Conservation (phyloP, 2,329 filamentous ascomycete species). For the Aspergillus brasiliensis region DNA sequence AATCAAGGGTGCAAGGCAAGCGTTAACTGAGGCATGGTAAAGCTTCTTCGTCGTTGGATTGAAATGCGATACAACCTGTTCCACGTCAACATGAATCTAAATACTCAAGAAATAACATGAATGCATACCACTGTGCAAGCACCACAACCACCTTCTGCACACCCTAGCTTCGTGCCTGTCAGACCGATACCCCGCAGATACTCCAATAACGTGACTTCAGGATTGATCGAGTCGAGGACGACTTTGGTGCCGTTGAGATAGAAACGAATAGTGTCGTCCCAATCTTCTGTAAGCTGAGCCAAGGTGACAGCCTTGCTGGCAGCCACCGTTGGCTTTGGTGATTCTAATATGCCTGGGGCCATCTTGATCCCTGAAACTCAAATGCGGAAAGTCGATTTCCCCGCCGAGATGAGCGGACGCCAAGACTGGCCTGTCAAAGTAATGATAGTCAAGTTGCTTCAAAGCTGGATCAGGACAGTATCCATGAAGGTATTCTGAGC, state of each 20-base stretch:
- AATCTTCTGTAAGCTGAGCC: conserved; percentile 68
- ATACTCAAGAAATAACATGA: no score
- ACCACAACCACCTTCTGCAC: conserved; percentile 93
- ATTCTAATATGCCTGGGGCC: conserved; percentile 60
- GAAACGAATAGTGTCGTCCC: conserved; percentile 86
- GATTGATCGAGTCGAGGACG: conserved; percentile 81
- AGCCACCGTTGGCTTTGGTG: conserved; percentile 48
- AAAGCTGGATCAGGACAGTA: not conserved
- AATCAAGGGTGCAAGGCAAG: conserved; percentile 87
- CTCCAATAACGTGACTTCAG: conserved; percentile 87
- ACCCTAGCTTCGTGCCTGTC: conserved; percentile 94
- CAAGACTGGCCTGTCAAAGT: not conserved
- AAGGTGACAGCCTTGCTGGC: conserved; percentile 52
- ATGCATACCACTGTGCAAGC: conserved; percentile 50
- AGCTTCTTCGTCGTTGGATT: conserved; percentile 91
- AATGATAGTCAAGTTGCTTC: not conserved
- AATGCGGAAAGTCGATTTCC: conserved; percentile 2
- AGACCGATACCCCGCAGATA: conserved; percentile 90
- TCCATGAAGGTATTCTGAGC: not conserved
- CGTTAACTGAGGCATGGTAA: conserved; percentile 96
- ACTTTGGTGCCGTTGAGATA: conserved; percentile 94
- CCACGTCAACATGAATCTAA: conserved; percentile 21
- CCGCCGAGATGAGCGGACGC: not conserved
- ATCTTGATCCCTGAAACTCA: conserved; percentile 40
- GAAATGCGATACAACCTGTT: conserved; percentile 77